Evolutionary conservation across 2,329 filamentous ascomycete genomes (phyloP), one percentile per base, ranked within the genome.

Genomic region (Kalaharituber pfeilii): DNA sequence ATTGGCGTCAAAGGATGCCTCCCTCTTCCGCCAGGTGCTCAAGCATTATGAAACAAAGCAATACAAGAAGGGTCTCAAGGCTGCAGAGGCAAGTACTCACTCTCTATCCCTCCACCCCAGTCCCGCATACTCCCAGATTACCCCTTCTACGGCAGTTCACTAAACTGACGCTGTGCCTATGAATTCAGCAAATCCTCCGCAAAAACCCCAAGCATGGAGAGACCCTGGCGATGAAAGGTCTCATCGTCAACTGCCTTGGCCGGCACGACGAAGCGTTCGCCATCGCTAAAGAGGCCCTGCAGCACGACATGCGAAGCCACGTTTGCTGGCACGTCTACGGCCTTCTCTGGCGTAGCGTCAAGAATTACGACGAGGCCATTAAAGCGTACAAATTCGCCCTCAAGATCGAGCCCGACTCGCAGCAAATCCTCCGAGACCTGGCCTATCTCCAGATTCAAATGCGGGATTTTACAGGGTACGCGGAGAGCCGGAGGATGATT

Each of bases 301-400:
- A 83, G 62, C 86, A 88, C 65, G 88, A 96, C 68, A 96, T 98
- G 88, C 95, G 93, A 73, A 95, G 88, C 65, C 89, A 96, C 70
- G 88, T 98, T 65, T 96, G 88, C 75, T 98, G 91, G 91, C 93
- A 98, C 70, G 91, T 98, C 57, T 98, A 96, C 68, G 91, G 93
- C 28, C 72, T 98, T 62, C 76, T 98, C 51, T 96, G 94, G 71
- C 82, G 89, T 51, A 82, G 86, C 50, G 83, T 84, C 66, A 96
- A 96, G 76, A 96, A 98, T 71, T 96, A 93, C 64, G 91, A 96
- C 69, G 91, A 96, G 72, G 89, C 93, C 8, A 95, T 95, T 72
- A 96, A 96, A 75, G 93, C 91, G 56, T 98, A 98, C 75, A 93
- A 94, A 68, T 94, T 94, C 69, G 91, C 91, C 15, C 73, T 98